Evolutionary conservation across 805 yeast genomes (phyloP), one percentile per base, ranked within the genome.

Genomic region (Danielozyma ontarioensis): DNA sequence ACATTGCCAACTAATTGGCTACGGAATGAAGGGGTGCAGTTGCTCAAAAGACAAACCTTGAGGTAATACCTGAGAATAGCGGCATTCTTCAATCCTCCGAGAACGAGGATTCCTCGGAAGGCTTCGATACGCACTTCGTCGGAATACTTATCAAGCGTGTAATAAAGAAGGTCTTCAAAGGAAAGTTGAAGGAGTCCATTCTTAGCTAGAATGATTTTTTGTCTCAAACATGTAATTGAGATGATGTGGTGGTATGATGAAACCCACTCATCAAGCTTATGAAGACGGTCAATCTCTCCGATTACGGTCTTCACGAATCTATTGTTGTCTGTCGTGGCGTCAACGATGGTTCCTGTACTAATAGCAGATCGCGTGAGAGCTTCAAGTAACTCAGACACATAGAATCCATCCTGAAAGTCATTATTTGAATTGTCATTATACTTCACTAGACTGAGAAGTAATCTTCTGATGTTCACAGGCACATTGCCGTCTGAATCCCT

Each of bases 341-440:
- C 42, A 11, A 33, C 12, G 5, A 12, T n/a, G 16, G 17, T 29
- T 18, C 10, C 18, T 27, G 25, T 39, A 25, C 48, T 50, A 4
- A 59, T 45, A 8, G 55, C 53, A 18, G 53, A 41, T 14, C 41
- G 42, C 1, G 78, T 74, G 2, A 86, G 55, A 3, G 82, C 63
- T 17, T 62, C 55, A 5, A 89, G 69, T 42, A 90, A 57, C 2
- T 66, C 66, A 3, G 78, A 60, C 4, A 86, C 53, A 43, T 84
- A 90, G 49, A 64, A 72, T 29, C 81, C 67, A 53, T 90, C 97
- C 31, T 80, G 76, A 52, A 75, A 90, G 5, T 70, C 68, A 52
- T 90, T 90, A 44, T 74, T 81, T 14, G 84, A 68, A 51, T 93
- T 90, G 45, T 90, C 97, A 50, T 89, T 89, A 59, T 78, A 90